Conservation (phyloP, 2,329 filamentous ascomycete genomes). For the Ceratocystiopsis minuta region DNA sequence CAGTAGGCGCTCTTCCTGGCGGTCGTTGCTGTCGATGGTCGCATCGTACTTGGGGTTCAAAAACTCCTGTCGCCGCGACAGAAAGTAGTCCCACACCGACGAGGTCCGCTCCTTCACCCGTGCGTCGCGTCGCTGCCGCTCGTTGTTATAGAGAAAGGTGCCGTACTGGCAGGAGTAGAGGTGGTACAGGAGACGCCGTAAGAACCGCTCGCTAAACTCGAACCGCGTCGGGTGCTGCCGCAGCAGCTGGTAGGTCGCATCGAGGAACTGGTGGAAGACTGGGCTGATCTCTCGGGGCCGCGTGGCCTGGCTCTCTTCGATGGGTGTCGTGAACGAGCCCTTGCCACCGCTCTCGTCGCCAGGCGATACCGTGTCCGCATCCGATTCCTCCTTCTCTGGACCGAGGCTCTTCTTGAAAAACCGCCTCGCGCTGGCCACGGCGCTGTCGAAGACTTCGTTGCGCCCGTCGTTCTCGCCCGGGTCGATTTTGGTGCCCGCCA, state of each 20-base stretch:
- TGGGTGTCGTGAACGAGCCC: constrained; percentile 8
- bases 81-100: constrained; percentile 92
- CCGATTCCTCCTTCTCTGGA: constrained; percentile 36
- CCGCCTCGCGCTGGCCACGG: constrained; percentile 65
- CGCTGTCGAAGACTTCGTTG: constrained; percentile 68
- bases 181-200: constrained; percentile 79
- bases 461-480: constrained; percentile 43
- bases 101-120: constrained; percentile 52
- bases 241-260: constrained; percentile 78
- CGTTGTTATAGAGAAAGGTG: constrained; percentile 88
- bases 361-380: constrained; percentile 32
- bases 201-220: constrained; percentile 89
- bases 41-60: constrained; percentile 62
- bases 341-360: constrained; percentile 13
- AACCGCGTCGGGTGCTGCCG: constrained; percentile 76
- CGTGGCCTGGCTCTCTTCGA: constrained; percentile 46
- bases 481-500: constrained; percentile 43
- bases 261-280: constrained; percentile 94
- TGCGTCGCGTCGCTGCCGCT: constrained; percentile 65
- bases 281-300: constrained; percentile 83
- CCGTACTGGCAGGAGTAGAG: constrained; percentile 93
- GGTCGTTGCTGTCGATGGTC: constrained; percentile 57
- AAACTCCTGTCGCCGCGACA: constrained; percentile 65
- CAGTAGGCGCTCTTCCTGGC: constrained; percentile 66
- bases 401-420: constrained; percentile 75